Evolutionary conservation across 192 early-diverging fungal genomes (phyloP).

Genomic region (Rhizoclosmatium sp.): DNA sequence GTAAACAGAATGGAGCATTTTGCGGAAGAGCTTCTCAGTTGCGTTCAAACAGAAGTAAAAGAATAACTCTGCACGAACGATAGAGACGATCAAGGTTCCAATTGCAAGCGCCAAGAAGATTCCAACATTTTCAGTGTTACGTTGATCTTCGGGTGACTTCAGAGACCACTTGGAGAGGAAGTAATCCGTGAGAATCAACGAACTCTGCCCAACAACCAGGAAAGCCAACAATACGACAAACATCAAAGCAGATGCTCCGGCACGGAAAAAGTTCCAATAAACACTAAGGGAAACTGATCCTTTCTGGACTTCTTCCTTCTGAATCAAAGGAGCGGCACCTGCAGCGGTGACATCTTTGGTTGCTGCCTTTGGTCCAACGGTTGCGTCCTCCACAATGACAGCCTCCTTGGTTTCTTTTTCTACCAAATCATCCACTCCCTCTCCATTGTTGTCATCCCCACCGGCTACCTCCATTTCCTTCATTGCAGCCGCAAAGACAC

Average conservation of each 20-base stretch:
- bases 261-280: conserved; percentile 52
- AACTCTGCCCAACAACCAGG: conserved; percentile 49
- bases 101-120: conserved; percentile 55
- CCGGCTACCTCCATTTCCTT: neutral
- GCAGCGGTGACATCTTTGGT: neutral
- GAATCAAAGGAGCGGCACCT: neutral
- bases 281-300: conserved; percentile 44
- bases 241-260: conserved; percentile 38
- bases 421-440: conserved; percentile 15
- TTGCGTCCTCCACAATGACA: neutral
- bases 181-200: conserved; percentile 56
- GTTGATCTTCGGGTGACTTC: conserved; percentile 46
- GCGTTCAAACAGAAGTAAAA: conserved; percentile 57
- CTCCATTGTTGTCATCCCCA: neutral
- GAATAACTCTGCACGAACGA: conserved; percentile 59
- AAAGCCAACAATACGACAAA: conserved; percentile 40
- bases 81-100: conserved; percentile 53
- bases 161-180: conserved; percentile 68
- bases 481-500: conserved; percentile 27
- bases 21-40: conserved; percentile 41
- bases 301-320: conserved; percentile 36
- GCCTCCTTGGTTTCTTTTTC: conserved; percentile 3
- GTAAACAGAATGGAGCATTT: conserved; percentile 57
- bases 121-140: conserved; percentile 38
- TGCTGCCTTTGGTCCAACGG: conserved; percentile 1